Evolutionary conservation across 2,329 filamentous ascomycete species (phyloP).

Genomic region (Nothopassalora personata): DNA sequence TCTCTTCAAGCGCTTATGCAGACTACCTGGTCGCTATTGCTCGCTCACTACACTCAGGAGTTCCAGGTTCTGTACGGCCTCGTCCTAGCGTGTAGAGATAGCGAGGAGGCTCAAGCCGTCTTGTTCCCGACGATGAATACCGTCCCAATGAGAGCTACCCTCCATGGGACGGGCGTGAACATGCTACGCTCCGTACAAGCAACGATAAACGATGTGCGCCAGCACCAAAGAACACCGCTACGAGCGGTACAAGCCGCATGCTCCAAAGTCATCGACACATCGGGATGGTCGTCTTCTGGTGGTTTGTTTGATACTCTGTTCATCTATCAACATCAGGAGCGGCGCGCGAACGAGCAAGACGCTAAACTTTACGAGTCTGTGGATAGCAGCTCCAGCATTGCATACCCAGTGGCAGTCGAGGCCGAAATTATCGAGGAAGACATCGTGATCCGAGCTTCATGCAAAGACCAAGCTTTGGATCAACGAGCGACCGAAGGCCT

Average conservation of each 20-base stretch:
- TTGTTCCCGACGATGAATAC: conserved; percentile 94
- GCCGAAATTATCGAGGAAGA: conserved; percentile 57
- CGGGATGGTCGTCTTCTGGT: conserved; percentile 35
- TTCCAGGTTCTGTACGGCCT: conserved; percentile 78
- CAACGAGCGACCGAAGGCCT: conserved; percentile 44
- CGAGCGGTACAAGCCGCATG: conserved; percentile 58
- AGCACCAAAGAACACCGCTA: conserved; percentile 72
- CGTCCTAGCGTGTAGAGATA: conserved; percentile 78
- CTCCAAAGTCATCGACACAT: conserved; percentile 4
- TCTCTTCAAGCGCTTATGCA: conserved; percentile 73
- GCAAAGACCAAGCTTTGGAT: conserved; percentile 54
- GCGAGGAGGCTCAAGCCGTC: conserved; percentile 59
- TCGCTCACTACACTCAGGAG: conserved; percentile 57
- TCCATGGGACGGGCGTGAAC: conserved; percentile 61
- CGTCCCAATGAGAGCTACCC: conserved; percentile 63
- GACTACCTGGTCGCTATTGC: conserved; percentile 66
- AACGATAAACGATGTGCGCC: conserved; percentile 59
- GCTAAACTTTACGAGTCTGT: conserved; percentile 56
- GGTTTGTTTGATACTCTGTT: conserved; percentile 61
- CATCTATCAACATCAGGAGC: conserved; percentile 56
- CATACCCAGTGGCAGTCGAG: conserved; percentile 79
- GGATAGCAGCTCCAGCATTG: conserved; percentile 61
- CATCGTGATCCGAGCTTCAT: conserved; percentile 68
- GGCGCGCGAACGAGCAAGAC: conserved; percentile 23
- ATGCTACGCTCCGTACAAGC: conserved; percentile 71